These are phyloP conservation scores for Fistulinella prunicolor DNA, from an alignment of 768 basidiomycete genomes.

Conservation along the genomic window DNA sequence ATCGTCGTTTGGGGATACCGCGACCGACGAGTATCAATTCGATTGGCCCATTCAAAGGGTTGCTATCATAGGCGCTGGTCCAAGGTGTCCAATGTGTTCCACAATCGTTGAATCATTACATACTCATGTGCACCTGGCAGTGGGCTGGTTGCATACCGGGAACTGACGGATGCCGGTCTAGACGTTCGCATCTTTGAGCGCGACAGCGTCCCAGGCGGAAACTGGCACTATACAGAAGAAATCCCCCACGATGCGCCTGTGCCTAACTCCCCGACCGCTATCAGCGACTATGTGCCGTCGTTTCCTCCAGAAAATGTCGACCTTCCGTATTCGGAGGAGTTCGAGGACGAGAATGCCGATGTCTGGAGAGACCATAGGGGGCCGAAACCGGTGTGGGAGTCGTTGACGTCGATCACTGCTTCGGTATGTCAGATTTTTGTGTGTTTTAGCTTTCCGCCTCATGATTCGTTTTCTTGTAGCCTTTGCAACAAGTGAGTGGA, in stretches of 20 bases:
- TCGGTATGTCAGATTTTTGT: too few species aligned
- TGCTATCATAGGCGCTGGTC: constrained; percentile 3
- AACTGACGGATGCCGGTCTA: constrained; percentile 1
- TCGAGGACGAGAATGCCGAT: too few species aligned
- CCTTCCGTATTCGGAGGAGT: not conserved
- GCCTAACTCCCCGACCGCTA: not conserved
- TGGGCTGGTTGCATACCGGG: constrained; percentile 1
- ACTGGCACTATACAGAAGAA: constrained; percentile 5
- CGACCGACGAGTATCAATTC: constrained; percentile 1
- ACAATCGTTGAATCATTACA: too few species aligned
- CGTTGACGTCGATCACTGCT: too few species aligned
- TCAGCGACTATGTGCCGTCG: not conserved
- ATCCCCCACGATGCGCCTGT: not conserved
- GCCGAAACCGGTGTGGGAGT: too few species aligned
- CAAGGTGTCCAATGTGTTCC: not conserved
- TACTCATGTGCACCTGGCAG: not conserved
- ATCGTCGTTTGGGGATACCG: not conserved
- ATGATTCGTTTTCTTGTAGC: too few species aligned
- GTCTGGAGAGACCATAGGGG: too few species aligned
- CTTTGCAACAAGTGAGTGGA: too few species aligned
- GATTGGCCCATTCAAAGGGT: constrained; percentile 3
- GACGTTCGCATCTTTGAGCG: constrained; percentile 8
- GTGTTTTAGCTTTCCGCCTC: too few species aligned
- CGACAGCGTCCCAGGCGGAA: not conserved
- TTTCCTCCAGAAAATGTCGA: not conserved